phyloP scores from a whole-genome alignment of 768 basidiomycete genomes.

The Saitozyma sp. region DNA sequence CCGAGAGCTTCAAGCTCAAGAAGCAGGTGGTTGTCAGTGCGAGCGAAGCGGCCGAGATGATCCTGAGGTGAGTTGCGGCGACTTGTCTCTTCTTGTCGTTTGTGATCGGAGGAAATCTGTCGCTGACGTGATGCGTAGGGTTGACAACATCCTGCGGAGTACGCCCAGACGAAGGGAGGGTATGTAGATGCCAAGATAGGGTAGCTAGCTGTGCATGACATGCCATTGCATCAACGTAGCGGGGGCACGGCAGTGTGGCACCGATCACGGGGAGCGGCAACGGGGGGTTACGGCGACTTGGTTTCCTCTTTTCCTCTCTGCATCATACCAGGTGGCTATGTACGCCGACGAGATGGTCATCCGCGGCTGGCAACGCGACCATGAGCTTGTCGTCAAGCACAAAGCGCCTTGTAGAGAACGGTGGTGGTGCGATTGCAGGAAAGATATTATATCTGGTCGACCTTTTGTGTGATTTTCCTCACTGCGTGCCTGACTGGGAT shows the following conservation, averaged over 20 bases:
- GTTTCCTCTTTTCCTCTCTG: not conserved
- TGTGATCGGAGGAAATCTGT: slow-evolving; percentile 4
- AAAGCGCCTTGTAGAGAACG: too few relatives aligned
- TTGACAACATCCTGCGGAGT: slow-evolving; percentile 86
- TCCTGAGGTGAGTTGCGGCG: slow-evolving; percentile 65
- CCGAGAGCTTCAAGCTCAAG: slow-evolving; percentile 97
- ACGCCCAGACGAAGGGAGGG: slow-evolving; percentile 79
- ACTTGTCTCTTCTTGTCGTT: too few relatives aligned
- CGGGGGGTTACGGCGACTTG: not conserved
- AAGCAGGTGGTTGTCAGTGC: slow-evolving; percentile 91
- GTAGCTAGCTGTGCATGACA: not conserved
- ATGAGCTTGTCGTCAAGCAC: too few relatives aligned
- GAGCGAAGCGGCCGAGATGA: slow-evolving; percentile 97
- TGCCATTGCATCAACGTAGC: not conserved
- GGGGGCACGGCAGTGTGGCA: not conserved
- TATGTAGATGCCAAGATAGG: slow-evolving; percentile 22
- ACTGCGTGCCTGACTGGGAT: too few relatives aligned
- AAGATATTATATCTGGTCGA: too few relatives aligned
- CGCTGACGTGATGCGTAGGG: slow-evolving; percentile 57
- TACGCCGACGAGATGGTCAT: too few relatives aligned
- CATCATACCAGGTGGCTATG: not conserved
- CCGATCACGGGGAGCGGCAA: not conserved
- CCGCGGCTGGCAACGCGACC: too few relatives aligned
- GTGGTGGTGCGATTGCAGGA: too few relatives aligned
- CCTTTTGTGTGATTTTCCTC: too few relatives aligned